These are phyloP conservation scores for Bipolaris cookei DNA, from an alignment of 2,329 filamentous ascomycete genomes.

Conservation along the genomic window DNA sequence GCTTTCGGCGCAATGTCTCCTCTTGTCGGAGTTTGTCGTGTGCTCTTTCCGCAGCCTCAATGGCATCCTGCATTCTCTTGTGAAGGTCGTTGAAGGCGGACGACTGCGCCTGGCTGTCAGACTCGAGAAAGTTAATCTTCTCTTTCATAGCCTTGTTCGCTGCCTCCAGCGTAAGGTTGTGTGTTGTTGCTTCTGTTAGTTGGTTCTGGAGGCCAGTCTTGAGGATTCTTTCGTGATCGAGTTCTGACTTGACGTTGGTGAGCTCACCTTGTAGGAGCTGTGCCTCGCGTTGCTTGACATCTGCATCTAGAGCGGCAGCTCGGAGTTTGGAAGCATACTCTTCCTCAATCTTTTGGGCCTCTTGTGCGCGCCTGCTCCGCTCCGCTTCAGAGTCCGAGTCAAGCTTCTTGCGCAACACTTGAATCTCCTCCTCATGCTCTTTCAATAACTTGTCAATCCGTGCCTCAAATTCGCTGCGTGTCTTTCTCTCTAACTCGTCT, in stretches of 20 bases:
- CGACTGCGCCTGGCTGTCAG: slow-evolving; percentile 86
- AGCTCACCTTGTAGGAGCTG: slow-evolving; percentile 58
- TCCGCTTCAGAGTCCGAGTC: slow-evolving; percentile 72
- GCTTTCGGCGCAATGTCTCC: slow-evolving; percentile 84
- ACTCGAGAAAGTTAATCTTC: slow-evolving; percentile 88
- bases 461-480: slow-evolving; percentile 54
- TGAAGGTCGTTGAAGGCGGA: slow-evolving; percentile 84
- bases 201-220: slow-evolving; percentile 65
- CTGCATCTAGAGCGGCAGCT: slow-evolving; percentile 63
- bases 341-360: slow-evolving; percentile 68
- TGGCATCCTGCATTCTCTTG: slow-evolving; percentile 76
- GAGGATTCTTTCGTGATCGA: slow-evolving; percentile 65
- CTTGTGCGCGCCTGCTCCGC: slow-evolving; percentile 62
- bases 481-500: slow-evolving; percentile 53
- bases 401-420: slow-evolving; percentile 67
- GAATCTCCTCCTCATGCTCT: slow-evolving; percentile 71
- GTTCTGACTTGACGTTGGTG: slow-evolving; percentile 53
- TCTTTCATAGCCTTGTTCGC: slow-evolving; percentile 77
- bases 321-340: slow-evolving; percentile 63
- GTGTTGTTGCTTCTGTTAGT: slow-evolving; percentile 49
- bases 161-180: slow-evolving; percentile 68
- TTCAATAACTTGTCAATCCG: slow-evolving; percentile 65
- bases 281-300: slow-evolving; percentile 62
- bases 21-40: slow-evolving; percentile 87
- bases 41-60: slow-evolving; percentile 70